Percentiles rank a stretch among this genome's conserved stretches.
phyloP scores from a whole-genome alignment of 176 grass and related monocot genomes.

The Triticum urartu region DNA sequence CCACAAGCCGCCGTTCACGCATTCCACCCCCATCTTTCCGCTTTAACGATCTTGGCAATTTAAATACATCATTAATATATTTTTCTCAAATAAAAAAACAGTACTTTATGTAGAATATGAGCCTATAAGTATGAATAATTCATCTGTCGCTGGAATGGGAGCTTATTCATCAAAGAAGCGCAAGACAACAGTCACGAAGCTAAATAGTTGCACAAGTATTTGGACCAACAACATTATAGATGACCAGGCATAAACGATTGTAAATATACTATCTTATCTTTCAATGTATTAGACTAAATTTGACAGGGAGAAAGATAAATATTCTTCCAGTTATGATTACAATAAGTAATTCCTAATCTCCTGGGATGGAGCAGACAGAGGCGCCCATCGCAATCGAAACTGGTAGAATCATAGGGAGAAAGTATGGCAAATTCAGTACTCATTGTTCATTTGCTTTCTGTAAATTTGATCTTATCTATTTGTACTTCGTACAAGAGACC shows the following conservation, averaged over 20 bases:
- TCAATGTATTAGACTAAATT: background rate
- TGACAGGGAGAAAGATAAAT: background rate
- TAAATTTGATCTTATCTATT: background rate
- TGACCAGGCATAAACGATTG: background rate
- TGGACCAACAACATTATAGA: background rate
- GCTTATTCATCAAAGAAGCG: background rate
- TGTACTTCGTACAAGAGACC: background rate
- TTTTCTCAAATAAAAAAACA: background rate
- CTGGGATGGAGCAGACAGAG: background rate
- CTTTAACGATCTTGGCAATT: constrained; percentile 46
- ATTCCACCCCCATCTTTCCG: constrained; percentile 58
- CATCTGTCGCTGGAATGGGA: background rate
- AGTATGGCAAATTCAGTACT: background rate
- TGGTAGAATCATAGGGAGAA: background rate
- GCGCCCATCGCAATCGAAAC: background rate
- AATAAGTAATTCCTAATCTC: background rate
- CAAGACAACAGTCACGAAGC: constrained; percentile 1
- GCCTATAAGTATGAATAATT: background rate
- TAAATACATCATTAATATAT: constrained; percentile 4
- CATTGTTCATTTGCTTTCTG: background rate
- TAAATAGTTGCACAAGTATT: background rate
- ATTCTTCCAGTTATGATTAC: constrained; percentile 16
- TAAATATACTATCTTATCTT: background rate
- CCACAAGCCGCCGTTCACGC: constrained; percentile 56
- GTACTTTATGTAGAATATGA: background rate